These are phyloP conservation scores for Hypoxylon fragiforme DNA, from an alignment of 495 filamentous ascomycete species.

Conservation along the genomic window DNA sequence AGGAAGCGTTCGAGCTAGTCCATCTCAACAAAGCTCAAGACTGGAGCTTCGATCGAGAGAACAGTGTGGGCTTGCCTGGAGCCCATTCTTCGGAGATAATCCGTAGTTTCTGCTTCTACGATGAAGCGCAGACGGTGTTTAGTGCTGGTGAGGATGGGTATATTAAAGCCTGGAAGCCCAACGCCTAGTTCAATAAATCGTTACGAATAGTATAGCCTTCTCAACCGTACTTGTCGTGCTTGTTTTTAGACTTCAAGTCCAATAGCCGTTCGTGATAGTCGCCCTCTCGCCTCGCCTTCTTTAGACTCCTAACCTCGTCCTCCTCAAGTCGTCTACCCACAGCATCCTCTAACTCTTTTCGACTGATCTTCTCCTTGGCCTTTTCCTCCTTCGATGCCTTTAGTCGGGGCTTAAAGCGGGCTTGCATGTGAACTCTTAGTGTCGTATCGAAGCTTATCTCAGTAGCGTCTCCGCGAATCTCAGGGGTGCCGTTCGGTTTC, in stretches of 20 bases:
- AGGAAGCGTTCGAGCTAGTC: slow-evolving; percentile 67
- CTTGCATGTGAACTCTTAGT: slow-evolving; percentile 88
- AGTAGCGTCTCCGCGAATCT: slow-evolving; percentile 78
- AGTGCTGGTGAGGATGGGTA: slow-evolving; percentile 80
- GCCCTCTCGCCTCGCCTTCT: slow-evolving; percentile 81
- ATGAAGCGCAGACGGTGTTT: slow-evolving; percentile 70
- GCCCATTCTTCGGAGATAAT: slow-evolving; percentile 86
- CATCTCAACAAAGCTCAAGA: slow-evolving; percentile 59
- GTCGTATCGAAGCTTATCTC: slow-evolving; percentile 73
- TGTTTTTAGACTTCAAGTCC: slow-evolving; percentile 88
- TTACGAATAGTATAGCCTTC: neutral
- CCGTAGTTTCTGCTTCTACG: slow-evolving; percentile 73
- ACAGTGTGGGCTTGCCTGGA: slow-evolving; percentile 66
- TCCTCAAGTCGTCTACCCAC: slow-evolving; percentile 78
- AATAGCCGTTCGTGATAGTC: slow-evolving; percentile 88
- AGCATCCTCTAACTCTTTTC: slow-evolving; percentile 82
- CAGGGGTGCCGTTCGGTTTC: slow-evolving; percentile 53
- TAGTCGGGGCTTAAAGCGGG: slow-evolving; percentile 82
- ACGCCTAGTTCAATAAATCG: slow-evolving; percentile 15
- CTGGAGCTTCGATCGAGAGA: slow-evolving; percentile 66
- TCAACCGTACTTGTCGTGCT: slow-evolving; percentile 87
- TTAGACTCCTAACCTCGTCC: slow-evolving; percentile 80
- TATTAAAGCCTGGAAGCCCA: slow-evolving; percentile 64
- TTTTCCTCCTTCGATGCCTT: slow-evolving; percentile 78
- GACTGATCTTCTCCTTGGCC: slow-evolving; percentile 79